phyloP scores from a whole-genome alignment of 371 early-diverging fungal species.

The Lichtheimia ornata region DNA sequence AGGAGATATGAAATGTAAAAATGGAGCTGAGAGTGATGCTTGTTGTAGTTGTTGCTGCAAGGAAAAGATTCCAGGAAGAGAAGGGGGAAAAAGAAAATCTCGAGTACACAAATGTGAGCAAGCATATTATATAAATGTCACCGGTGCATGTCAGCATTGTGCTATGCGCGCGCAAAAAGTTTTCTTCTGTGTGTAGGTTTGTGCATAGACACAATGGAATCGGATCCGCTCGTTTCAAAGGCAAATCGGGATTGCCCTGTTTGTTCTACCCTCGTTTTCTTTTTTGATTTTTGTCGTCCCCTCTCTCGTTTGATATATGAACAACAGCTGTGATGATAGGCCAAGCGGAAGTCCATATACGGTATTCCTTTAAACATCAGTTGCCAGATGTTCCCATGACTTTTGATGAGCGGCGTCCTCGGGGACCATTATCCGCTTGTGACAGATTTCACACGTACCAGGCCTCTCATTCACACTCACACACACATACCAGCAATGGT shows the following conservation, averaged over 20 bases:
- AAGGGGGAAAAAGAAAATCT: conserved; percentile 4
- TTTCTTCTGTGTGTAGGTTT: background rate
- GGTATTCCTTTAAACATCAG: conserved; percentile 7
- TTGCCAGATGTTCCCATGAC: conserved; percentile 11
- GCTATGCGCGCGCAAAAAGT: conserved; percentile 2
- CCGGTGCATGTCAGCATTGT: background rate
- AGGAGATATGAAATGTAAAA: conserved; percentile 8
- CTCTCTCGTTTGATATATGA: conserved; percentile 11
- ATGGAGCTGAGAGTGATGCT: conserved; percentile 1
- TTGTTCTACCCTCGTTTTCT: background rate
- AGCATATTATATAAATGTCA: conserved; percentile 11
- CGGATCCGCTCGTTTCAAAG: conserved; percentile 17
- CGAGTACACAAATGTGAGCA: background rate
- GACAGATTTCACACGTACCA: conserved; percentile 15
- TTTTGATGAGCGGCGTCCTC: conserved; percentile 10
- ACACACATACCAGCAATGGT: too few species aligned
- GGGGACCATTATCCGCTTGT: conserved; percentile 4
- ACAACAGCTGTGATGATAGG: background rate
- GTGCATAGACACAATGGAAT: conserved; percentile 2
- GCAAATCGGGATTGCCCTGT: conserved; percentile 9
- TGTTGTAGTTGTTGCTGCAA: too few species aligned
- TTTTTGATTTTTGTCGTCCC: background rate
- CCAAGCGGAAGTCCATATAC: conserved; percentile 5
- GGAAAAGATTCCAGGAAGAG: conserved; percentile 12
- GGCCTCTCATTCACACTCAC: too few species aligned